These are phyloP conservation scores for Colletotrichum somersetense DNA, from an alignment of 2,329 filamentous ascomycete species.

Conservation along the genomic window DNA sequence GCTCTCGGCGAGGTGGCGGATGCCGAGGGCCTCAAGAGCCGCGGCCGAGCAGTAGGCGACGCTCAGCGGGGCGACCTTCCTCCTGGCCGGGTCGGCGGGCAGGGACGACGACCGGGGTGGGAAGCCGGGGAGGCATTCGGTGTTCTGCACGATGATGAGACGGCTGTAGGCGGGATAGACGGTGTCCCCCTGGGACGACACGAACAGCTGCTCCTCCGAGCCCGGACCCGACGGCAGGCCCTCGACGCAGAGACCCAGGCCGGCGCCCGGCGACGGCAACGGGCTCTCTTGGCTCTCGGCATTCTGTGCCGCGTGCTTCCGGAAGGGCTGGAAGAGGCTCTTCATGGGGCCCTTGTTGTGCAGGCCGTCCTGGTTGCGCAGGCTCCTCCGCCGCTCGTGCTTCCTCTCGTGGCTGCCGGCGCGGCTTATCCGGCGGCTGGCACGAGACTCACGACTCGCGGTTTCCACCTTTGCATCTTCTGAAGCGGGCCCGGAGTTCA, in stretches of 20 bases:
- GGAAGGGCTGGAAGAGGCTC: conserved; percentile 53
- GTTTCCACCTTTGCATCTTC: conserved; percentile 29
- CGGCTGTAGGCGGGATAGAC: conserved; percentile 48
- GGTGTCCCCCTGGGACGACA: conserved; percentile 22
- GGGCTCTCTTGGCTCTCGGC: conserved; percentile 26
- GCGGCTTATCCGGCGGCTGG: conserved; percentile 34
- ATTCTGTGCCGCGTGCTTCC: conserved; percentile 44
- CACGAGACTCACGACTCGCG: conserved; percentile 25
- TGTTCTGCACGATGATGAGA: conserved; percentile 50
- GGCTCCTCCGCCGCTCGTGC: conserved; percentile 35
- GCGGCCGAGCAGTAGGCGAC: conserved; percentile 62
- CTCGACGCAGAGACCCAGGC: conserved; percentile 14
- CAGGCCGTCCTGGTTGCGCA: conserved; percentile 36
- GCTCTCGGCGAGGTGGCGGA: conserved; percentile 49
- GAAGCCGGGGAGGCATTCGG: conserved; percentile 40
- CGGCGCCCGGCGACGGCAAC: conserved; percentile 14
- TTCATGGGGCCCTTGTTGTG: conserved; percentile 47
- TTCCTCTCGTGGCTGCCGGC: conserved; percentile 36
- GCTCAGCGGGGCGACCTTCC: conserved; percentile 50
- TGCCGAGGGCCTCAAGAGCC: conserved; percentile 61
- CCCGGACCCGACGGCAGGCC: neutral
- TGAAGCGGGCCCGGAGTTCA: conserved; percentile 53
- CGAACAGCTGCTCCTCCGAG: conserved; percentile 17
- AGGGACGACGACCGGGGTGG: conserved; percentile 42
- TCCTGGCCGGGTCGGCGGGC: conserved; percentile 45